phyloP scores from a whole-genome alignment of 805 yeast species.

The Metschnikowia kunwiensis region DNA sequence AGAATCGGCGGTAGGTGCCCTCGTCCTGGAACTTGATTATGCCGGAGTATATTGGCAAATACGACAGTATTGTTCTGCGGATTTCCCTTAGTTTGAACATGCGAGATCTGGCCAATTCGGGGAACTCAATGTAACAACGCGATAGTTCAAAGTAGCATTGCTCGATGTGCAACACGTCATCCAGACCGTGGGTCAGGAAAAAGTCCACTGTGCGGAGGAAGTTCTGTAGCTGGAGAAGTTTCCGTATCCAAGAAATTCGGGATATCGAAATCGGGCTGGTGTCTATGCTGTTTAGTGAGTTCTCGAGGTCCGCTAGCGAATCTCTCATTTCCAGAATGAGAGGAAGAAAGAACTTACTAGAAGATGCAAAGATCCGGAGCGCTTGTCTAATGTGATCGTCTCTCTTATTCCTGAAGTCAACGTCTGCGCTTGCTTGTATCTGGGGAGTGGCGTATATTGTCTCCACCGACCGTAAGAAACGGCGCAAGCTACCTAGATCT shows the following conservation, averaged over 20 bases:
- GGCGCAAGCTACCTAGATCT: not conserved
- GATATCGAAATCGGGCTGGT: slow-evolving; percentile 2
- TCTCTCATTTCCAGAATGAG: slow-evolving; percentile 1
- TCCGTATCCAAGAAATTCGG: slow-evolving; percentile 12
- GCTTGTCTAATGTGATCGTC: slow-evolving; percentile 1
- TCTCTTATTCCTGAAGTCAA: not conserved
- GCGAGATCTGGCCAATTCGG: slow-evolving; percentile 8
- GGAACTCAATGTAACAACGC: slow-evolving; percentile 15
- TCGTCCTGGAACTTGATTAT: slow-evolving; percentile 5
- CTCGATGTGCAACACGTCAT: slow-evolving; percentile 8
- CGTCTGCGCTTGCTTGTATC: not conserved
- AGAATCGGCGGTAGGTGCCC: slow-evolving; percentile 3
- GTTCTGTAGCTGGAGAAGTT: slow-evolving; percentile 14
- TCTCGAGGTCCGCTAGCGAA: not conserved
- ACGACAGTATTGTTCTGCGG: slow-evolving; percentile 2
- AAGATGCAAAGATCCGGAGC: slow-evolving; percentile 4
- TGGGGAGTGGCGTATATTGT: slow-evolving; percentile 1
- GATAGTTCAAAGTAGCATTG: slow-evolving; percentile 15
- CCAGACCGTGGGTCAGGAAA: slow-evolving; percentile 3
- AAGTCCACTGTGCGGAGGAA: slow-evolving; percentile 9
- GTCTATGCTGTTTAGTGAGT: not conserved
- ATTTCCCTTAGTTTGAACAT: slow-evolving; percentile 2
- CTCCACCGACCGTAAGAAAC: not conserved
- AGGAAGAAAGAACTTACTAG: slow-evolving; percentile 5
- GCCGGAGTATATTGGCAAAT: slow-evolving; percentile 7